phyloP scores from a whole-genome alignment of 2,329 filamentous ascomycete genomes.

The Balansia obtecta region DNA sequence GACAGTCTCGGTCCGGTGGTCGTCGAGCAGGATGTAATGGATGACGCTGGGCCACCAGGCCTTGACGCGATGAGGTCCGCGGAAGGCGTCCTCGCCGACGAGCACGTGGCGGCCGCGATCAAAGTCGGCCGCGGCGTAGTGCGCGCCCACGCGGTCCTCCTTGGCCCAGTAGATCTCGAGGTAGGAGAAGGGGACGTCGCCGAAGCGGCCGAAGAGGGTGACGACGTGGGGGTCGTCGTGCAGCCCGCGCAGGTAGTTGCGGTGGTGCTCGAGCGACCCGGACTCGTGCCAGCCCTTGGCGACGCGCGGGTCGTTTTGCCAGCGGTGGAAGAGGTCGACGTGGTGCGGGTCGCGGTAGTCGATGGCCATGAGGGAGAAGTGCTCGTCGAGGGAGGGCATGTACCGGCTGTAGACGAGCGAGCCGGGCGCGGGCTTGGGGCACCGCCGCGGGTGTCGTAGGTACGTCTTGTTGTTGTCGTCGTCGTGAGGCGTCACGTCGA shows the following conservation, averaged over 20 bases:
- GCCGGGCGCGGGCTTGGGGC: slow-evolving; percentile 53
- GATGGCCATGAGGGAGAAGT: slow-evolving; percentile 59
- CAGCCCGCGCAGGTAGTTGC: slow-evolving; percentile 27
- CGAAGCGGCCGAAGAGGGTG: slow-evolving; percentile 54
- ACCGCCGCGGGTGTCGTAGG: slow-evolving; percentile 52
- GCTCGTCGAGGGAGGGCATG: slow-evolving; percentile 59
- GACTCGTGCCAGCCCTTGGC: slow-evolving; percentile 67
- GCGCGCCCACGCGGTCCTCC: slow-evolving; percentile 44
- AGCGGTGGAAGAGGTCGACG: slow-evolving; percentile 56
- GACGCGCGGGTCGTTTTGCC: slow-evolving; percentile 72
- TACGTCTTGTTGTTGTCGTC: slow-evolving; percentile 8
- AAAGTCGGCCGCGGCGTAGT: slow-evolving; percentile 42
- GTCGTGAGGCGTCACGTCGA: slow-evolving; percentile 17
- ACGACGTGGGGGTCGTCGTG: slow-evolving; percentile 59
- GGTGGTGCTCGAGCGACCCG: slow-evolving; percentile 56
- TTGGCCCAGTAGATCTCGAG: slow-evolving; percentile 53
- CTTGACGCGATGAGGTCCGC: slow-evolving; percentile 46
- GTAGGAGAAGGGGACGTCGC: slow-evolving; percentile 59
- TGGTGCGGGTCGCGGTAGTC: slow-evolving; percentile 51
- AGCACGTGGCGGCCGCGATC: slow-evolving; percentile 47
- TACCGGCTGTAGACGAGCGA: slow-evolving; percentile 62
- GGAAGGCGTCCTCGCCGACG: slow-evolving; percentile 46
- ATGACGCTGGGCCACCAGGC: slow-evolving; percentile 51
- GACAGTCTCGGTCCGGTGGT: slow-evolving; percentile 42
- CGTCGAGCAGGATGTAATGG: slow-evolving; percentile 51